Evolutionary conservation across 768 basidiomycete species (phyloP).

Genomic region (Candolleomyces eurysporus): DNA sequence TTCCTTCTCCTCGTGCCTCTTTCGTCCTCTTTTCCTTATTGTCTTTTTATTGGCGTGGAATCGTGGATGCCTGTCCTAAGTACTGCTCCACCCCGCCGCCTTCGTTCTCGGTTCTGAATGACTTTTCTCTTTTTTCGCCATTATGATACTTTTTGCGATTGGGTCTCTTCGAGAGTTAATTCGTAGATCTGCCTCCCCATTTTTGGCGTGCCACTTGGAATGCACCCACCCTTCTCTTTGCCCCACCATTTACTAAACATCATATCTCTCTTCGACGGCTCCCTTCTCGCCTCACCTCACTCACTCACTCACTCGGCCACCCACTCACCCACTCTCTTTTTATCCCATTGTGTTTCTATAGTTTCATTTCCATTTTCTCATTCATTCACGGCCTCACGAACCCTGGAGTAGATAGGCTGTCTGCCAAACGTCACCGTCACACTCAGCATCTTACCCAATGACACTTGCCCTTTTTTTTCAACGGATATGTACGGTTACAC

Average conservation of each 20-base stretch:
- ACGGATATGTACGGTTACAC: too few relatives aligned
- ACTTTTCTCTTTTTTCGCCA: neutral
- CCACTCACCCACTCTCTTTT: neutral
- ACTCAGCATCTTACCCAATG: too few relatives aligned
- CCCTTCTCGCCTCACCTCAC: neutral
- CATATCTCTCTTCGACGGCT: neutral
- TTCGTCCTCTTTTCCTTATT: conserved; percentile 5
- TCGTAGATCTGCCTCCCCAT: neutral
- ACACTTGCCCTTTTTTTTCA: too few relatives aligned
- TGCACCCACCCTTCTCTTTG: neutral
- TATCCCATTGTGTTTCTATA: too few relatives aligned
- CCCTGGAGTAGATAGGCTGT: neutral
- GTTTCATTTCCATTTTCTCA: neutral
- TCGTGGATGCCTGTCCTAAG: neutral
- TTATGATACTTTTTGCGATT: neutral
- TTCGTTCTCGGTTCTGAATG: neutral
- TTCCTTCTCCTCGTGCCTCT: neutral
- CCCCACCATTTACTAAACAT: neutral
- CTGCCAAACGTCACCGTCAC: too few relatives aligned
- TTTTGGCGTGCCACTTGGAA: neutral
- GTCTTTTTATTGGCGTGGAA: neutral
- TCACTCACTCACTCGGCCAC: neutral
- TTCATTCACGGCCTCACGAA: neutral
- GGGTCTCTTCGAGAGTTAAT: neutral
- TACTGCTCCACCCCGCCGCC: neutral